These are phyloP conservation scores for Euphorbia pulcherrima DNA, from an alignment of 345 rosid genomes.

Conservation along the genomic window DNA sequence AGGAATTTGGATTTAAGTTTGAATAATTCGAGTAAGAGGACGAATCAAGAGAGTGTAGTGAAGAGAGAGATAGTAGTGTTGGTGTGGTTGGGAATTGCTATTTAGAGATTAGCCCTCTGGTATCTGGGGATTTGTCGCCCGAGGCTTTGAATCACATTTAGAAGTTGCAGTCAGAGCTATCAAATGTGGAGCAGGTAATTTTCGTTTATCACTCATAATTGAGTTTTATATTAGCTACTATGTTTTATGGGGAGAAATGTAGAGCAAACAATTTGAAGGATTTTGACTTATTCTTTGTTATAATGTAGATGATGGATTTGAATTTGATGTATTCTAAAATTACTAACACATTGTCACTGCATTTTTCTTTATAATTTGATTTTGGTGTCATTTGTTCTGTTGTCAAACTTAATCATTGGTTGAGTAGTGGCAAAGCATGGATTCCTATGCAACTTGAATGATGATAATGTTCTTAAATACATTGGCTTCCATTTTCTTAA, in stretches of 20 bases:
- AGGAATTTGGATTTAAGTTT: too few species aligned
- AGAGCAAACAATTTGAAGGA: not conserved
- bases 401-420: not conserved
- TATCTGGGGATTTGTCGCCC: conserved; percentile 61
- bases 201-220: not conserved
- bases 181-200: conserved; percentile 50
- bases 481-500: not conserved
- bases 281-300: not conserved
- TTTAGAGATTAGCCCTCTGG: conserved; percentile 49
- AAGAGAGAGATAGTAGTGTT: conserved; percentile 27
- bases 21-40: conserved; percentile 33
- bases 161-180: conserved; percentile 58
- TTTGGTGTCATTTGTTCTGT: not conserved
- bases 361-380: not conserved
- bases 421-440: not conserved
- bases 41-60: conserved; percentile 28
- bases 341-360: not conserved
- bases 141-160: conserved; percentile 65
- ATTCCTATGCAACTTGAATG: not conserved
- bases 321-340: not conserved
- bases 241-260: not conserved
- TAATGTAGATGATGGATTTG: not conserved
- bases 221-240: not conserved
- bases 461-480: not conserved
- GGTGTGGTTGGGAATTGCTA: conserved; percentile 32